These are phyloP conservation scores for Ulota crispa DNA, from an alignment of 225 moss, liverwort and hornwort genomes.

Conservation along the genomic window DNA sequence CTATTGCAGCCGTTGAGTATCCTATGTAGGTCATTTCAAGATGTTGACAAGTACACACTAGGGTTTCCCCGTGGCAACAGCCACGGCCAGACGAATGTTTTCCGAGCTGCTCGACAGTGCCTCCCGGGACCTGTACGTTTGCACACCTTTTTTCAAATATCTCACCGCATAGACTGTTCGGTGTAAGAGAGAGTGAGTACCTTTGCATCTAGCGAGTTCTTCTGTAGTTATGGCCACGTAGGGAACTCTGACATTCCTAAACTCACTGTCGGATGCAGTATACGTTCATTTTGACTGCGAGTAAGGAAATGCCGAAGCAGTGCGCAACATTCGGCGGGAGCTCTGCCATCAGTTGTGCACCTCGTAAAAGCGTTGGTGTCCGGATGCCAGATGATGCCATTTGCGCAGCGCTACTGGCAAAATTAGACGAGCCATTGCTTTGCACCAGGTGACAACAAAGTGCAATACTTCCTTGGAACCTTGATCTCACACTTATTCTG, in stretches of 20 bases:
- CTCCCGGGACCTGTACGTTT: conserved; percentile 86
- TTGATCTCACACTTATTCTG: background rate
- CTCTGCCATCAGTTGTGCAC: conserved; percentile 80
- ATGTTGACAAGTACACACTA: conserved; percentile 83
- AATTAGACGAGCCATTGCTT: conserved; percentile 55
- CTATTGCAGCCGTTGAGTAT: conserved; percentile 80
- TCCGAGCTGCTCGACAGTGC: conserved; percentile 93
- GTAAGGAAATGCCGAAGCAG: conserved; percentile 98
- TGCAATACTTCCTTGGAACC: background rate
- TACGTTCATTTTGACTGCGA: conserved; percentile 88
- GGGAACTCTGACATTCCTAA: background rate
- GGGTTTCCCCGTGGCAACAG: conserved; percentile 95
- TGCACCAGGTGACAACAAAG: conserved; percentile 47
- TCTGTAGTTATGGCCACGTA: background rate
- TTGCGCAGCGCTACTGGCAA: conserved; percentile 48
- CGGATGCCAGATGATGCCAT: conserved; percentile 65
- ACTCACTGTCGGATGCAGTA: conserved; percentile 50
- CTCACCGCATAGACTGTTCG: background rate
- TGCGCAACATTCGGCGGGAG: conserved; percentile 91
- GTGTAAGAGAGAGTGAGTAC: background rate
- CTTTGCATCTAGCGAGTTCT: background rate
- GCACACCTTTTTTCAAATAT: background rate
- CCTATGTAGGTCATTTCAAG: conserved; percentile 93
- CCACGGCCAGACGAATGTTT: conserved; percentile 91
- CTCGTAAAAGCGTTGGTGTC: conserved; percentile 68